Evolutionary conservation across 129 eudicot species (phyloP), one percentile per base, ranked within the genome.

Genomic region (Tagetes patula): DNA sequence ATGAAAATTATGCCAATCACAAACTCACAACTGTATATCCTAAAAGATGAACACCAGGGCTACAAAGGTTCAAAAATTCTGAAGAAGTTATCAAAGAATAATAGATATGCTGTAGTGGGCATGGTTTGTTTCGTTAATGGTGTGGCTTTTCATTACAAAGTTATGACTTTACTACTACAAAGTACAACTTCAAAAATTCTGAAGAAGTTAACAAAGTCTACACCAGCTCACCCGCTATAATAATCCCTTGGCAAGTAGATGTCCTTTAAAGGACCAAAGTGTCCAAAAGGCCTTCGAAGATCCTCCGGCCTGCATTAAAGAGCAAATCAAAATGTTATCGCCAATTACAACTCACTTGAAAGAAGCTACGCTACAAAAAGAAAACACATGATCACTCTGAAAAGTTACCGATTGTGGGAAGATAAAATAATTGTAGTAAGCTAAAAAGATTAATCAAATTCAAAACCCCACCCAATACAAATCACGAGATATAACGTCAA

Each of bases 161-260:
- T 43, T 76, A 27, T 13, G 7, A 58, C 10, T 10, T 39, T n/a
- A 45, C 60, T 41, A 32, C 48, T 50, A 37, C 39, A 5, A 56
- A 13, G 31, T 20, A 20, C 27, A 20, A 20, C 27, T 20, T 20
- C 27, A 20, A 20, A 67, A 49, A 5, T 14, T 55, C 14, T 33
- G 5, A 41, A 4, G 59, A 33, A 10, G 11, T 6, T 46, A 12
- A 47, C 31, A 10, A 36, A 59, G 12, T 59, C 47, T 31, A 58
- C 50, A 74, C 66, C 79, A 56, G 78, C 96, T 88, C 88, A 91
- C 97, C 92, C 90, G 69, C 92, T 88, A 69, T 88, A 88, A 73
- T 91, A 91, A 83, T 91, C 97, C 84, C 95, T 82, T 10, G 97
- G 97, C 85, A 91, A 66, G 75, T 91, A 91, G 41, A 91, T 70